Conservation (phyloP, 2,329 filamentous ascomycete genomes). For the Nigrograna mackinnonii region DNA sequence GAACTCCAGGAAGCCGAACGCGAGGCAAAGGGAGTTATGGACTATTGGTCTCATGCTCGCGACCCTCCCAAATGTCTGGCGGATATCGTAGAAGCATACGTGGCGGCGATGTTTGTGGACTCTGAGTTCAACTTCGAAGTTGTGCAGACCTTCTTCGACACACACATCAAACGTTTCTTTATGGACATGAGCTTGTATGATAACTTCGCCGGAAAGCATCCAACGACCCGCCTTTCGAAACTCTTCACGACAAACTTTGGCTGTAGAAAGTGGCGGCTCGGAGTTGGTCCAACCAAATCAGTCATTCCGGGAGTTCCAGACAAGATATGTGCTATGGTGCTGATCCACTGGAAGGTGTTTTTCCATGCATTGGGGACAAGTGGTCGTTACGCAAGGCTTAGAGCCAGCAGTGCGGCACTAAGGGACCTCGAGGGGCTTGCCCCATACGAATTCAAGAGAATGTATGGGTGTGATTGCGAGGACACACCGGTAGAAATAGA, state of each 20-base stretch:
- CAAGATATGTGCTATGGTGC: conserved; percentile 68
- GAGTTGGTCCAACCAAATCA: conserved; percentile 39
- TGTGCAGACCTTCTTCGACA: conserved; percentile 78
- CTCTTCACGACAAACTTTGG: conserved; percentile 66
- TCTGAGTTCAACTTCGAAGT: conserved; percentile 74
- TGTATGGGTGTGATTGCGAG: conserved; percentile 67
- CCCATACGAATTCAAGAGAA: conserved; percentile 61
- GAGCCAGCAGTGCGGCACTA: conserved; percentile 64
- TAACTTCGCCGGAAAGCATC: conserved; percentile 82
- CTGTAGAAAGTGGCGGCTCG: conserved; percentile 63
- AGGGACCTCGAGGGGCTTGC: conserved; percentile 53
- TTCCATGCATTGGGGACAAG: conserved; percentile 65
- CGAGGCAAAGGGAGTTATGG: conserved; percentile 54
- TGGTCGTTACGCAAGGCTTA: conserved; percentile 73
- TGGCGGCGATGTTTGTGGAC: conserved; percentile 92
- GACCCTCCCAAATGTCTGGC: conserved; percentile 77
- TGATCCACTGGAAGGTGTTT: conserved; percentile 75
- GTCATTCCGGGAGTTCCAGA: conserved; percentile 49
- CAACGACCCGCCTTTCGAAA: conserved; percentile 70
- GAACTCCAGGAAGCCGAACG: conserved; percentile 61
- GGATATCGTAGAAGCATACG: conserved; percentile 85
- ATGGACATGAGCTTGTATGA: conserved; percentile 86
- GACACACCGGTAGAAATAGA: neutral
- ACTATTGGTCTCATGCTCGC: conserved; percentile 69
- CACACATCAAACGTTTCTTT: conserved; percentile 77